Evolutionary conservation across 345 rosid genomes (phyloP).

Genomic region (Populus davidiana): DNA sequence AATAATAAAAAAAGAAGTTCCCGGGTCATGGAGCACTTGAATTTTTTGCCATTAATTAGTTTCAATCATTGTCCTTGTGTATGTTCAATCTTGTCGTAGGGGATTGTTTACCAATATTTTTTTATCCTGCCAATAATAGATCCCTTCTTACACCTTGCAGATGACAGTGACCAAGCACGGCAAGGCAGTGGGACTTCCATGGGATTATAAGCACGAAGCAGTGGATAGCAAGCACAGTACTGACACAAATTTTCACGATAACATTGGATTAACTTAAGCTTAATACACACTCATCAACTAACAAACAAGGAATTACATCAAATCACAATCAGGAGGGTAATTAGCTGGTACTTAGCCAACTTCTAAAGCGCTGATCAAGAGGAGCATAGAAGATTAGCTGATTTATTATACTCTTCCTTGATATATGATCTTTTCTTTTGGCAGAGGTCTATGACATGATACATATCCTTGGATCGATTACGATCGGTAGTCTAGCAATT

Average conservation of each 20-base stretch:
- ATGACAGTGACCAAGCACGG: no score
- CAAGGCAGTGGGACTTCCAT: no score
- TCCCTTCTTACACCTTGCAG: no score
- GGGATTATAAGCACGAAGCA: no score
- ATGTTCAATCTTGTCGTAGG: no score
- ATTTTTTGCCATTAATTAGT: no score
- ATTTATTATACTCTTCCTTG: not conserved
- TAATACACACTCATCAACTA: not conserved
- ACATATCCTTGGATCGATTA: not conserved
- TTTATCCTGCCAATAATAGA: no score
- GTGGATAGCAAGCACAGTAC: no score
- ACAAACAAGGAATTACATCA: not conserved
- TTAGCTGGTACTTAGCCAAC: not conserved
- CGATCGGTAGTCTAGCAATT: slow-evolving; percentile 23
- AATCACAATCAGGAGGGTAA: not conserved
- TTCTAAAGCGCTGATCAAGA: not conserved
- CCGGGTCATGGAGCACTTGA: no score
- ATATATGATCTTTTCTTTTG: not conserved
- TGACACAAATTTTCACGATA: not conserved
- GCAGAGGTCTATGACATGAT: not conserved
- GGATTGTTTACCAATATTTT: no score
- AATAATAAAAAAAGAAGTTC: no score
- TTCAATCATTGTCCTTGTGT: no score
- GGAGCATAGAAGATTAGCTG: not conserved
- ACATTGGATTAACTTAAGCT: not conserved